Evolutionary conservation across 345 rosid species (phyloP).

Genomic region (Salix caprea): DNA sequence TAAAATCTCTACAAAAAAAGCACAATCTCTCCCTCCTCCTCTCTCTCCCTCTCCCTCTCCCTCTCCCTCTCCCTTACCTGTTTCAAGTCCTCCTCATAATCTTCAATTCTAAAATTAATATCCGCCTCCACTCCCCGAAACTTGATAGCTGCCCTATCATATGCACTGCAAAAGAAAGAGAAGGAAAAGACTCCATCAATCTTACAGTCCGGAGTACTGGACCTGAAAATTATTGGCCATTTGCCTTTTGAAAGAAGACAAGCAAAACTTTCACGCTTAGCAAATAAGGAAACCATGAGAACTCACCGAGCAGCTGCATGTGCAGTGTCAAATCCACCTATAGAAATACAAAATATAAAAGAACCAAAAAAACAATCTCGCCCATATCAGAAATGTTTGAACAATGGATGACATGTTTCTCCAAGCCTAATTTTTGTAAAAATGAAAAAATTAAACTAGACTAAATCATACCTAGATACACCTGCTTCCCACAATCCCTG

Average conservation of each 20-base stretch:
- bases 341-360: conserved; percentile 2
- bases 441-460: background rate
- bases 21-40: background rate
- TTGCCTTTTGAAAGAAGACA: conserved; percentile 1
- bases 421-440: background rate
- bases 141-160: conserved; percentile 96
- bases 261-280: background rate
- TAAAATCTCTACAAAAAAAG: background rate
- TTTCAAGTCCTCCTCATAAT: conserved; percentile 82
- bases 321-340: conserved; percentile 99
- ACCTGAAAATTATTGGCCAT: background rate
- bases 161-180: conserved; percentile 52
- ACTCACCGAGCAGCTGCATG: conserved; percentile 96
- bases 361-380: conserved; percentile 11
- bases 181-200: background rate
- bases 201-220: background rate
- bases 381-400: conserved; percentile 17
- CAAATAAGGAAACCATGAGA: conserved; percentile 6
- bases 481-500: conserved; percentile 99
- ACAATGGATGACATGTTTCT: conserved; percentile 8
- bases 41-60: background rate
- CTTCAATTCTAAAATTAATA: conserved; percentile 77
- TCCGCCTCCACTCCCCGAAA: conserved; percentile 94
- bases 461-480: conserved; percentile 72
- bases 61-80: conserved; percentile 49